Percentiles rank a stretch among this genome's conserved stretches.
Conservation (phyloP, 371 early-diverging fungal species). For the Mucor indicus region DNA sequence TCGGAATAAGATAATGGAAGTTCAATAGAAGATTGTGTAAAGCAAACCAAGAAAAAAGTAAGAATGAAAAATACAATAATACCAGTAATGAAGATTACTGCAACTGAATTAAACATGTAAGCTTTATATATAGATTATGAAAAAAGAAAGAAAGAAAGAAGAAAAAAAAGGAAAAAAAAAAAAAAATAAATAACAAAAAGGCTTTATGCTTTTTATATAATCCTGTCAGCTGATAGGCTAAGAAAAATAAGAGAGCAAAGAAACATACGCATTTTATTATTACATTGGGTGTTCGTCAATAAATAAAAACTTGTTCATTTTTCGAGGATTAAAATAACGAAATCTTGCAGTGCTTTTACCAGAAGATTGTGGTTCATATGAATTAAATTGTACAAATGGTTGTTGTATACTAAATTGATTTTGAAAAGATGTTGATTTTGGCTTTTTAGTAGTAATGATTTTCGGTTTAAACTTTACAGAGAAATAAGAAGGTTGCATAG, state of each 20-base stretch:
- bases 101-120: constrained; percentile 30
- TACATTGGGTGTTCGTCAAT: constrained; percentile 29
- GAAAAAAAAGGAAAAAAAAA: constrained; percentile 1
- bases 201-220: background rate
- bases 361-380: constrained; percentile 6
- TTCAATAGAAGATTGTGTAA: constrained; percentile 35
- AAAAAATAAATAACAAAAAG: background rate
- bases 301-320: constrained; percentile 28
- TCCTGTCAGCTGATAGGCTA: constrained; percentile 1
- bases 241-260: background rate
- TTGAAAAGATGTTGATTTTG: constrained; percentile 17
- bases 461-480: constrained; percentile 19
- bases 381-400: background rate
- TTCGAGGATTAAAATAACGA: constrained; percentile 29
- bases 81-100: constrained; percentile 36
- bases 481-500: constrained; percentile 14
- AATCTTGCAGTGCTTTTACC: constrained; percentile 20
- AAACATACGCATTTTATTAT: constrained; percentile 3
- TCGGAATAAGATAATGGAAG: constrained; percentile 32
- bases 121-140: too few species aligned
- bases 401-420: constrained; percentile 18
- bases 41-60: constrained; percentile 31
- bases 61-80: constrained; percentile 34
- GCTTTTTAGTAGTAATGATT: too few species aligned
- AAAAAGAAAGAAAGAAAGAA: constrained; percentile 1